A percentile compares a stretch with the other conserved stretches of the same genome.
phyloP scores from a whole-genome alignment of 306 rosid species.

The Ammopiptanthus mongolicus region DNA sequence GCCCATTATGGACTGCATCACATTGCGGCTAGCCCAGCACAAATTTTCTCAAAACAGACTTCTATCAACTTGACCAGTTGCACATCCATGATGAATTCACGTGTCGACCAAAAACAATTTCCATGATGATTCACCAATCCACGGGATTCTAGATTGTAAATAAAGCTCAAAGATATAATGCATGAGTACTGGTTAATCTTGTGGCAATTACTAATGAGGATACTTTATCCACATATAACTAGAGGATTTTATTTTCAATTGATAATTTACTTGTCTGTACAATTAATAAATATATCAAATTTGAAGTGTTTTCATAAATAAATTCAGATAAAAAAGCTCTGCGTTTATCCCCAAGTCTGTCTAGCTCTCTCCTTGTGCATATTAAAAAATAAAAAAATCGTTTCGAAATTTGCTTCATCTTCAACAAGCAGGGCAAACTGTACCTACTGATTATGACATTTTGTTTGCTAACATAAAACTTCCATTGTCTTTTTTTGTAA shows the following conservation, averaged over 20 bases:
- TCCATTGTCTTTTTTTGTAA: neutral
- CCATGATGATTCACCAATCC: constrained; percentile 11
- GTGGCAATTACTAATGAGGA: too few relatives aligned
- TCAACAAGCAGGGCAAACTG: neutral
- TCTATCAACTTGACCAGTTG: neutral
- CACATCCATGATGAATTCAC: neutral
- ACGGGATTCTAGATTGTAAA: constrained; percentile 13
- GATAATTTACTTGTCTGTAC: neutral
- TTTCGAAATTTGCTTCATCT: neutral
- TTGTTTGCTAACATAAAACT: neutral
- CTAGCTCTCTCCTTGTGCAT: too few relatives aligned
- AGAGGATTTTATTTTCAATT: neutral
- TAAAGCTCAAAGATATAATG: neutral
- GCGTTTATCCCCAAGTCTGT: too few relatives aligned
- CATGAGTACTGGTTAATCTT: neutral
- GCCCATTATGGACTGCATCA: neutral
- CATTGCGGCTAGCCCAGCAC: neutral
- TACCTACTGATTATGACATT: neutral
- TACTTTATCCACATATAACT: neutral
- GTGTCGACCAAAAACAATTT: too few relatives aligned
- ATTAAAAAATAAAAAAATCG: neutral
- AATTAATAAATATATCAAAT: too few relatives aligned
- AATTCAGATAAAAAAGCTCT: too few relatives aligned
- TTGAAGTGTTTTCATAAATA: too few relatives aligned
- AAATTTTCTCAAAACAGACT: neutral